Percentiles rank a stretch among this genome's conserved stretches.
These are phyloP conservation scores for Pseudomicrostroma phylloplanum DNA, from an alignment of 1,284 basidiomycete species.

Conservation along the genomic window DNA sequence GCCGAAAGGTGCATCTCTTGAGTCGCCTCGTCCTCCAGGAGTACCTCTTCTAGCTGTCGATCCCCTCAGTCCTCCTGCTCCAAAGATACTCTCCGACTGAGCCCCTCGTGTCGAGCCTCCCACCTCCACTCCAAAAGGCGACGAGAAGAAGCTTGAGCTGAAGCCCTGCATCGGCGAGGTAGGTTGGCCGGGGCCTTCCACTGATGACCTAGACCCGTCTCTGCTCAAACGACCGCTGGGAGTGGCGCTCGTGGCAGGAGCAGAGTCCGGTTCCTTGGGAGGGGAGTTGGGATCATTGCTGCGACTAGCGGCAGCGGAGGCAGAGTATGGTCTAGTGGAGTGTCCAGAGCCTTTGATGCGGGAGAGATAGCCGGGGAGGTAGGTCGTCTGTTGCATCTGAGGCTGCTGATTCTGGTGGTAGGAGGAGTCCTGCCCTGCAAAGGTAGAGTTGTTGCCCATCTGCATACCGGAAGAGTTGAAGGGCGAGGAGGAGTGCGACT, in stretches of 20 bases:
- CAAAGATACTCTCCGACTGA: constrained; percentile 1
- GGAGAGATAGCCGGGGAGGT: constrained; percentile 5
- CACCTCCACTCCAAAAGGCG: background rate
- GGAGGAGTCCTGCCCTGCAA: background rate
- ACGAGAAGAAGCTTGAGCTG: constrained; percentile 5
- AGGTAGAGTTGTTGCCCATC: background rate
- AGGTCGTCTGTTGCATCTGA: background rate
- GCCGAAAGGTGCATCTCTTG: background rate
- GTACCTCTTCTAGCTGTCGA: background rate
- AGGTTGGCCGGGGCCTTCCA: background rate
- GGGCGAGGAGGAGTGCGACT: background rate
- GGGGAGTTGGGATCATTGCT: background rate
- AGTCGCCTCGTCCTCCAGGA: background rate
- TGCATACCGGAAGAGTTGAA: background rate
- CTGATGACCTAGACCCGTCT: background rate
- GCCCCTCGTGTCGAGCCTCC: background rate
- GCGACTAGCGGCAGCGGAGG: background rate
- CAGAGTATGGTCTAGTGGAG: background rate
- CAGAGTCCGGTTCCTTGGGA: background rate
- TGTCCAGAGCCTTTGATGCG: background rate
- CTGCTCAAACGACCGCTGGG: background rate
- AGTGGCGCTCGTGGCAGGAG: background rate
- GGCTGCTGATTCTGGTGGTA: constrained; percentile 4
- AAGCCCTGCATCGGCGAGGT: constrained; percentile 1
- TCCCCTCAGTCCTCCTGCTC: background rate